Base-by-base conservation (phyloP, 345 rosid genomes). In the Psidium guajava region DNA sequence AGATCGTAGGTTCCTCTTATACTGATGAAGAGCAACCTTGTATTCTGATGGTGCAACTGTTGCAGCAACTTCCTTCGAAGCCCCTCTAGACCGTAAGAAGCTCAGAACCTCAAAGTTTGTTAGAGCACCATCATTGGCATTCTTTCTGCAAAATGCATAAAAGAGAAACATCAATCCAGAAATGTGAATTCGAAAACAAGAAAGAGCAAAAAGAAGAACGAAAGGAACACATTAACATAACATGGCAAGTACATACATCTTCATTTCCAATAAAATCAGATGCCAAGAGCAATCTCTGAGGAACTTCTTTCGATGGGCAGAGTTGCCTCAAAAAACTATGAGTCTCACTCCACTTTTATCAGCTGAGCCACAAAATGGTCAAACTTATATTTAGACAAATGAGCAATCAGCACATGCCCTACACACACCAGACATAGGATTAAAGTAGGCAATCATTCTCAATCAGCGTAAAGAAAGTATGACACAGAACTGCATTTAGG, bases 41-140 rank as follows among this genome's bases (percentile, higher is more conserved):
- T 89, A 94, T 59, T 94, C 98, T 11, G 98, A 95, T 56, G 89
- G 92, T 54, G 92, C 87, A 25, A 97, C 86, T 18, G 93, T 90
- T 88, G 91, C 93, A 82, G 93, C 88, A 87, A 94, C 94, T 87
- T 95, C 89, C 88, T 88, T 93, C 50, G 96, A 91, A 81, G 96
- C 98, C 87, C 98, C 98, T 90, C 93, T 91, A 53, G 98, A 90
- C 75, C 82, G 91, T n/a, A 94, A 83, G 82, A 93, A 92, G 77
- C 95, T 91, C 22, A 94, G 92, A 11, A 93, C 94, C 75, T 95
- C 98, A 81, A 93, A 94, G 91, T 95, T 97, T 42, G 96, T 92
- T 22, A 95, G 92, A 14, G 90, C 89, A 55, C 95, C 98, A 40
- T 93, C 96, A 88, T 95, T 95, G 52, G 88, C 91, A 86, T 93